These are phyloP conservation scores for Porphyrellus cyaneotinctus DNA, from an alignment of 768 basidiomycete genomes.

Conservation along the genomic window DNA sequence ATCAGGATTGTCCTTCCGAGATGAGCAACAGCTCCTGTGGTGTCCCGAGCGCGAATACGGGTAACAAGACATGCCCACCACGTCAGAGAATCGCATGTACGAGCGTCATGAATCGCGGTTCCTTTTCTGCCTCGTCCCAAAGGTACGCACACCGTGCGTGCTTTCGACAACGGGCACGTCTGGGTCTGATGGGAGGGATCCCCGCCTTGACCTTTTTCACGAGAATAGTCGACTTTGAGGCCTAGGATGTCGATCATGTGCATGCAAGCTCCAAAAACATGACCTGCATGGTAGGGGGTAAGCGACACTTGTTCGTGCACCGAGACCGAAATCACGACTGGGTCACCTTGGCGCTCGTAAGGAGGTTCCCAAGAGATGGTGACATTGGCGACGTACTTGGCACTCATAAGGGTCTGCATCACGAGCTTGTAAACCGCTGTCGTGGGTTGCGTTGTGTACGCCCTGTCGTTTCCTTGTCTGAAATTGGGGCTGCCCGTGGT, in stretches of 20 bases:
- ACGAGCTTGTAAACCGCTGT: constrained; percentile 97
- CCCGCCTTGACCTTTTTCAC: constrained; percentile 97
- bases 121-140: constrained; percentile 88
- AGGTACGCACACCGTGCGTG: constrained; percentile 90
- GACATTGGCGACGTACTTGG: constrained; percentile 54
- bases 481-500: constrained; percentile 88
- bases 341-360: constrained; percentile 70
- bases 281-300: constrained; percentile 95
- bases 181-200: constrained; percentile 80
- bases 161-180: constrained; percentile 96
- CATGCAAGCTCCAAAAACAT: constrained; percentile 97
- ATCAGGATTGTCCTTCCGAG: constrained; percentile 89
- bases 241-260: constrained; percentile 95
- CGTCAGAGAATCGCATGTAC: constrained; percentile 88
- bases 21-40: constrained; percentile 92
- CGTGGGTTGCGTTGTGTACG: constrained; percentile 99
- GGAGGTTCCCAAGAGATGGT: constrained; percentile 55
- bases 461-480: constrained; percentile 89
- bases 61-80: constrained; percentile 91
- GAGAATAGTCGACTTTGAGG: constrained; percentile 90
- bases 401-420: constrained; percentile 96
- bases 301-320: constrained; percentile 90
- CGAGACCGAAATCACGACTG: constrained; percentile 81
- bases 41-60: constrained; percentile 90
- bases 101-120: constrained; percentile 81